phyloP scores from a whole-genome alignment of 2,329 filamentous ascomycete genomes.

The Trichoderma atrobrunneum region DNA sequence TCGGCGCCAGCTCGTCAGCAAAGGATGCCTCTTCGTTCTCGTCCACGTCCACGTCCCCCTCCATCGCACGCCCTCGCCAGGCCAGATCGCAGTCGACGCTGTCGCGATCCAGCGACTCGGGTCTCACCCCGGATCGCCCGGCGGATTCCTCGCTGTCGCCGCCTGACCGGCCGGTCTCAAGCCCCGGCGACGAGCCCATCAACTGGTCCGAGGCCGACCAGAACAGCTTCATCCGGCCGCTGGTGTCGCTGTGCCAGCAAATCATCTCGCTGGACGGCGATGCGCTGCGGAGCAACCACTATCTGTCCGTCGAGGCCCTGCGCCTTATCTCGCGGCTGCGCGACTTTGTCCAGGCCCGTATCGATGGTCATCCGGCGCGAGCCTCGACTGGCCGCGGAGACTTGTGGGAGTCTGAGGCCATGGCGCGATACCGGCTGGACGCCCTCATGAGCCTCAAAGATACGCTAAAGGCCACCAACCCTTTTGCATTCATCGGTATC shows the following conservation, averaged over 20 bases:
- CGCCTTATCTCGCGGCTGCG: conserved; percentile 27
- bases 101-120: conserved; percentile 8
- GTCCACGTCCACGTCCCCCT: neutral
- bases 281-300: neutral
- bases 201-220: conserved; percentile 21
- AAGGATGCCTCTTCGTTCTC: neutral
- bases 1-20: conserved; percentile 18
- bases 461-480: conserved; percentile 39
- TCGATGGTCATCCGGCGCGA: conserved; percentile 20
- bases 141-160: conserved; percentile 8
- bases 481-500: conserved; percentile 42
- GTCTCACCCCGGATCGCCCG: neutral
- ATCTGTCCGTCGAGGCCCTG: conserved; percentile 24
- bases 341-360: conserved; percentile 28
- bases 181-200: conserved; percentile 1
- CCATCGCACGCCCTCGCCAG: neutral
- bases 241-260: conserved; percentile 27
- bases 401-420: conserved; percentile 21
- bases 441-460: conserved; percentile 38
- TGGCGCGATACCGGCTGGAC: conserved; percentile 29
- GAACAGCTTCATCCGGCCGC: conserved; percentile 25
- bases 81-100: neutral
- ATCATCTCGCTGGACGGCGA: conserved; percentile 24
- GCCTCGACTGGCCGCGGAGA: neutral
- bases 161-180: conserved; percentile 1